Evolutionary conservation across 2,329 filamentous ascomycete species (phyloP).

Genomic region (Daldinia sp.): DNA sequence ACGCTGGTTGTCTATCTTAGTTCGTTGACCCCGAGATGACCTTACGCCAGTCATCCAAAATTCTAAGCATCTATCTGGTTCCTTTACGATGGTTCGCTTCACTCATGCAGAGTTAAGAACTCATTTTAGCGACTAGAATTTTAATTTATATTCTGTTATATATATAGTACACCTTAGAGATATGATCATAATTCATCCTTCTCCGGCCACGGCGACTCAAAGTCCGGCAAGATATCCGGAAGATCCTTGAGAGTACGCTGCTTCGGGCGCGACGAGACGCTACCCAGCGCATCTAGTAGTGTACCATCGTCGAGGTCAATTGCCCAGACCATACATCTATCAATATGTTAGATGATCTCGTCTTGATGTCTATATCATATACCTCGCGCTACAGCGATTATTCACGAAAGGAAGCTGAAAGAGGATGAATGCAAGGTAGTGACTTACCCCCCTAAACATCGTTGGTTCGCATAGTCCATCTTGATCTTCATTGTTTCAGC

Average conservation of each 20-base stretch:
- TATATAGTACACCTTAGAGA: no score
- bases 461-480: not conserved
- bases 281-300: not conserved
- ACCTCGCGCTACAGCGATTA: no score
- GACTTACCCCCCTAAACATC: not conserved
- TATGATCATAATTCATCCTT: not conserved
- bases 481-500: slow-evolving; percentile 35
- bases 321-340: not conserved
- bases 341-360: not conserved
- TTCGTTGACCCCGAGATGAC: not conserved
- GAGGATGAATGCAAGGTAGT: not conserved
- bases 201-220: not conserved
- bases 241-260: not conserved
- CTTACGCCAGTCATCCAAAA: not conserved
- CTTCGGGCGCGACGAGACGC: not conserved
- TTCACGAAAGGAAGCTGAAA: no score
- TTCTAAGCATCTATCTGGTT: no score
- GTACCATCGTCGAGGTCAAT: not conserved
- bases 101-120: no score
- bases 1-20: not conserved
- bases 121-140: not conserved
- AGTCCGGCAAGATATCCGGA: not conserved
- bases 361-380: no score
- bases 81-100: no score
- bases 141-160: not conserved